Base-by-base conservation (phyloP, 768 basidiomycete species). In the Chalciporus piperatus region DNA sequence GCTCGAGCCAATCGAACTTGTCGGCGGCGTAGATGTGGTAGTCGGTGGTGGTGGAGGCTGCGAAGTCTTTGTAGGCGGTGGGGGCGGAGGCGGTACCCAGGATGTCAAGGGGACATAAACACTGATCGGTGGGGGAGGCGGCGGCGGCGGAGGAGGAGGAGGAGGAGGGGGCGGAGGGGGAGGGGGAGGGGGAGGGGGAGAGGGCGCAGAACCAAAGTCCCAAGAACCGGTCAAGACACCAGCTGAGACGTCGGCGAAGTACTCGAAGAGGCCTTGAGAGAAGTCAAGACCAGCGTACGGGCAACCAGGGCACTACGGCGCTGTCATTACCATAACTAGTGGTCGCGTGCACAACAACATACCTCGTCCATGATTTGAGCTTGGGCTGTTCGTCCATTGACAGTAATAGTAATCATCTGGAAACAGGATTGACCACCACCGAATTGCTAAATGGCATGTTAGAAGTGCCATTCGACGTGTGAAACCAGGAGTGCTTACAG, bases 301-400 rank as follows among this genome's bases (percentile, higher is more conserved):
- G 65, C 89, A 92, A 28, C 79, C 79, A 10, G 83, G 83, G 59
- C 88, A 89, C 80, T 87, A 58, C 41, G n/a, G 25, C 20, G 51
- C 48, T 22, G 11, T 48, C 25, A 45, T 33, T 25, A 9, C 4
- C 22, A n/a, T 14, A 38, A 41, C 47, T 28, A 8, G 41, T 39
- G 22, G 3, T 10, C 22, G 19, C 6, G 40, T 10, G 45, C 50
- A 28, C 47, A 44, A 48, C 43, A 5, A 55, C 62, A 25, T 38
- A 84, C 86, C 71, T 77, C 69, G 55, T 92, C 90, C 57, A 71
- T 72, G 55, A 92, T 80, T 6, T 72, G 74, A 7, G 89, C 89
- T 35, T 60, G 60, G 0, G 78, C 65, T 4, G 79, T 72, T 65
- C 81, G 81, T 42, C 88, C 89, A 37, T 74, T 72, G 63, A 71